Evolutionary conservation across 495 filamentous ascomycete genomes (phyloP).

Genomic region (Aspergillus conjunctus): DNA sequence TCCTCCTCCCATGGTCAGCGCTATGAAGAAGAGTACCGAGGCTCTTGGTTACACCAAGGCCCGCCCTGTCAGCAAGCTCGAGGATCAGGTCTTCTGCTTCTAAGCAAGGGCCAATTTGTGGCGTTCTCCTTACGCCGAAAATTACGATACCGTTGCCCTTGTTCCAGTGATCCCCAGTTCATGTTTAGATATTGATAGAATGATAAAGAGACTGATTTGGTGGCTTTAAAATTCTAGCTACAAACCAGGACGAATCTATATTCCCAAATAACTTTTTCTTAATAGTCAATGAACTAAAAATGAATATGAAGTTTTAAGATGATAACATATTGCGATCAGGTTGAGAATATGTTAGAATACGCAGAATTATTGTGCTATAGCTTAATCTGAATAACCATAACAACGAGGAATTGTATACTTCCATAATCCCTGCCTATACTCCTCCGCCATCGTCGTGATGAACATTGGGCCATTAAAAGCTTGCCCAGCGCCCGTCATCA

Average conservation of each 20-base stretch:
- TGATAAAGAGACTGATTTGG: background rate
- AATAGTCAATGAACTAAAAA: background rate
- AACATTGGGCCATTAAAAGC: conserved; percentile 72
- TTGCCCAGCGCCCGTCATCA: conserved; percentile 62
- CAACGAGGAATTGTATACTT: conserved; percentile 39
- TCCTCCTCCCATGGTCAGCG: conserved; percentile 93
- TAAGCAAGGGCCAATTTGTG: conserved; percentile 45
- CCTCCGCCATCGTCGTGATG: conserved; percentile 65
- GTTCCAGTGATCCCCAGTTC: background rate
- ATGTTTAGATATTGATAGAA: background rate
- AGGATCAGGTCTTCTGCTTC: conserved; percentile 98
- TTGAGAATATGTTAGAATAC: too few relatives aligned
- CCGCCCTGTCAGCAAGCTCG: conserved; percentile 90
- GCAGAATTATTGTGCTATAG: too few relatives aligned
- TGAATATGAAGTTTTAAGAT: background rate
- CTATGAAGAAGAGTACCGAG: conserved; percentile 95
- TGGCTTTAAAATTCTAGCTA: background rate
- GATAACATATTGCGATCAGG: background rate
- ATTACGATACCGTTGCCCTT: background rate
- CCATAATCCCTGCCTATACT: conserved; percentile 60
- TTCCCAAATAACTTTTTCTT: background rate
- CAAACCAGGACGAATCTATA: background rate
- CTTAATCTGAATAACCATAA: background rate
- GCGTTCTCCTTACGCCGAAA: conserved; percentile 3
- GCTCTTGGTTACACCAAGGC: conserved; percentile 88